Percentiles rank a stretch among this genome's conserved stretches.
Conservation (phyloP, 2,329 filamentous ascomycete species). For the Aspergillus arachidicola region DNA sequence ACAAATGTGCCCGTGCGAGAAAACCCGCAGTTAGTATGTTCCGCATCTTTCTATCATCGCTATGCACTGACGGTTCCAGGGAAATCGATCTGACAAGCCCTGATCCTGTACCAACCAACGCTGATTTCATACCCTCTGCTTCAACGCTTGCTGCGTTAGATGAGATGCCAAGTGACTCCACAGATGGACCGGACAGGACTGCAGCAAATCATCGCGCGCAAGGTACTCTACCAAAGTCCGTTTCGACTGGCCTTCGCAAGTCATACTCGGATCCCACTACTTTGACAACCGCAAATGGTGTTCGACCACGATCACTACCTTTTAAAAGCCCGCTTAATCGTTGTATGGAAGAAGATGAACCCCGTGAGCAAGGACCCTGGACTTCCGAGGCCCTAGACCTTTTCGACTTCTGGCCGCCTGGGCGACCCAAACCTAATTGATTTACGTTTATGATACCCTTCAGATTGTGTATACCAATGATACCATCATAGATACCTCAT, state of each 20-base stretch:
- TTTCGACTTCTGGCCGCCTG: slow-evolving; percentile 48
- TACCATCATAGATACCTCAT: neutral
- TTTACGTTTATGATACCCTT: neutral
- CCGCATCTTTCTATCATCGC: neutral
- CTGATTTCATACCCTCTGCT: slow-evolving; percentile 31
- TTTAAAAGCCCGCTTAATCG: slow-evolving; percentile 23
- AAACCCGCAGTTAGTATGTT: slow-evolving; percentile 34
- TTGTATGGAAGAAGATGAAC: slow-evolving; percentile 18
- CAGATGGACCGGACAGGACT: neutral
- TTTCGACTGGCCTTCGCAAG: slow-evolving; percentile 31
- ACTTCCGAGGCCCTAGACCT: slow-evolving; percentile 45
- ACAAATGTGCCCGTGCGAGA: neutral
- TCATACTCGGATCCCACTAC: slow-evolving; percentile 39
- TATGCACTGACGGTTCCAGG: slow-evolving; percentile 16
- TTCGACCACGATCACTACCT: slow-evolving; percentile 18
- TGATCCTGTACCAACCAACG: slow-evolving; percentile 14
- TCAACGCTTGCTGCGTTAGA: slow-evolving; percentile 34
- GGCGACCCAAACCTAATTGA: slow-evolving; percentile 36
- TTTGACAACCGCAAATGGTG: slow-evolving; percentile 20
- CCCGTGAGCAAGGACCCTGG: slow-evolving; percentile 42
- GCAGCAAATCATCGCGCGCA: slow-evolving; percentile 3
- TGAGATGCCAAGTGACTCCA: slow-evolving; percentile 21
- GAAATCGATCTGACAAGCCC: slow-evolving; percentile 1
- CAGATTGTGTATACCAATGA: neutral
- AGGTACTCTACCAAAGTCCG: neutral